Percentiles rank a stretch among this genome's conserved stretches.
Evolutionary conservation across 108 stramenopile species (phyloP).

Genomic region (Skeletonema potamos): DNA sequence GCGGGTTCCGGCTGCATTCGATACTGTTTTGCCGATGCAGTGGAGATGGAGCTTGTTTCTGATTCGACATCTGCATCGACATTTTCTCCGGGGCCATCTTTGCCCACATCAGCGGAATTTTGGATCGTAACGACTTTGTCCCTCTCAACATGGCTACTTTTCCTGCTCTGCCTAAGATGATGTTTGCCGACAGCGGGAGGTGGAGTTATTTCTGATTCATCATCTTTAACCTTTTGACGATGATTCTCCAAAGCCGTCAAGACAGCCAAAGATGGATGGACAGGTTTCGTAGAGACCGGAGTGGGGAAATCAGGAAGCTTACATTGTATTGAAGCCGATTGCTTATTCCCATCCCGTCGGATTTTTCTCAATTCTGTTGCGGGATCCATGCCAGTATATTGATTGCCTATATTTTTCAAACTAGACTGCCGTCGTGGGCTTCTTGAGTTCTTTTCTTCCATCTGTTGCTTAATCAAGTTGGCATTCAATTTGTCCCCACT

Average conservation of each 20-base stretch:
- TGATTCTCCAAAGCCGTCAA: not conserved
- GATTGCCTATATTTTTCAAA: not conserved
- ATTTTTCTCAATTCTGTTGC: not conserved
- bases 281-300: not conserved
- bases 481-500: not conserved
- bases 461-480: not conserved
- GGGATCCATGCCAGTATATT: not conserved
- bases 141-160: not conserved
- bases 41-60: constrained; percentile 30
- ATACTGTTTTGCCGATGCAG: constrained; percentile 14
- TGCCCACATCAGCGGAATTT: not conserved
- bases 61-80: not conserved
- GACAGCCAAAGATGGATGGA: not conserved
- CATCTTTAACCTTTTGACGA: not conserved
- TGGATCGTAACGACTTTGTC: not conserved
- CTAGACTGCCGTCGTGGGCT: not conserved
- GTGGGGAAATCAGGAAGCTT: not conserved
- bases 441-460: not conserved
- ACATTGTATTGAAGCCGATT: not conserved
- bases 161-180: not conserved
- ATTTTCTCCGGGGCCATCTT: not conserved
- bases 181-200: not conserved
- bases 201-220: not conserved
- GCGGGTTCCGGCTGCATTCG: constrained; percentile 13
- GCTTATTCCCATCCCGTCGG: not conserved